Evolutionary conservation across 192 early-diverging fungal genomes (phyloP).

Genomic region (Blastocladiella britannica): DNA sequence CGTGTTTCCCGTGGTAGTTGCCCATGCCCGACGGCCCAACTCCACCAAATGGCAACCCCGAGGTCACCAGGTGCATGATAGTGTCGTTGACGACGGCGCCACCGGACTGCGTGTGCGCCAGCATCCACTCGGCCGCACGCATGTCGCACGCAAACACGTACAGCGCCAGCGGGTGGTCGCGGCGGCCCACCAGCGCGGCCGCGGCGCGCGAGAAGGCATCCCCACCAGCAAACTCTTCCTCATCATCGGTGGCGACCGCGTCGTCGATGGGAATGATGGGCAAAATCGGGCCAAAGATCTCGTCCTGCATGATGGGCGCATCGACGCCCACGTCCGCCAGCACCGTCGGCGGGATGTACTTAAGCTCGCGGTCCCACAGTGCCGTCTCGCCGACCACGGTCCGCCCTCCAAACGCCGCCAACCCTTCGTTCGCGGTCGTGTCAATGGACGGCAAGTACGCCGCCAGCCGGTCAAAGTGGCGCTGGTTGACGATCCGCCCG

Average conservation of each 20-base stretch:
- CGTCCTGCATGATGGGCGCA: constrained; percentile 49
- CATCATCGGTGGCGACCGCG: no score
- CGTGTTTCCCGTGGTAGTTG: constrained; percentile 52
- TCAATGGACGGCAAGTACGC: constrained; percentile 23
- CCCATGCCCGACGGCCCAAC: constrained; percentile 70
- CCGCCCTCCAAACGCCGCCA: constrained; percentile 24
- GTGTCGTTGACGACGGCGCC: constrained; percentile 59
- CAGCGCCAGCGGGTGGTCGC: constrained; percentile 55
- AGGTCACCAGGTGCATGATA: constrained; percentile 31
- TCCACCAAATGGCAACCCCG: constrained; percentile 67
- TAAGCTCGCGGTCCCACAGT: constrained; percentile 26
- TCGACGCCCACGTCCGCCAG: constrained; percentile 42
- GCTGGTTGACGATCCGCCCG: constrained; percentile 46
- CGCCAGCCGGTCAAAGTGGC: constrained; percentile 47
- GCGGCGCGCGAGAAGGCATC: neutral
- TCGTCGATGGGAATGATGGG: constrained; percentile 49
- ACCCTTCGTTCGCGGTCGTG: neutral
- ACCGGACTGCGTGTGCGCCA: constrained; percentile 53
- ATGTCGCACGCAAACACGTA: constrained; percentile 45
- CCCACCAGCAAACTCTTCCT: neutral
- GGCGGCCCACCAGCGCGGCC: constrained; percentile 1
- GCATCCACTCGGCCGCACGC: constrained; percentile 26
- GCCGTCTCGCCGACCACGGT: constrained; percentile 32
- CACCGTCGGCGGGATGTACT: constrained; percentile 65
- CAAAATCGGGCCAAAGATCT: constrained; percentile 83